Percentiles rank a stretch among this genome's conserved stretches.
These are phyloP conservation scores for Melastoma malabathricum DNA, from an alignment of 345 rosid genomes.

Conservation along the genomic window DNA sequence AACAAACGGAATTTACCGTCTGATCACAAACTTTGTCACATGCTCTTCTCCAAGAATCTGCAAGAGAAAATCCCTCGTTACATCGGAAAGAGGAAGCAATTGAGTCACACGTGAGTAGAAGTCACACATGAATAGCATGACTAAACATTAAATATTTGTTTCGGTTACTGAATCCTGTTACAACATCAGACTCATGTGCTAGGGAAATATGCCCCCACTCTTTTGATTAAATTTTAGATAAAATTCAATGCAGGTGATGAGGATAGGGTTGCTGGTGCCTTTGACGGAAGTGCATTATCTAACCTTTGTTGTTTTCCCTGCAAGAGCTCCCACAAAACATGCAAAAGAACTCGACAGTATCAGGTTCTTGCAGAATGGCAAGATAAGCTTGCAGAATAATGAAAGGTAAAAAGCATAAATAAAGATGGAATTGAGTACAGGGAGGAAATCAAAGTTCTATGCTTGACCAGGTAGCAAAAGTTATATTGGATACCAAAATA, in stretches of 20 bases:
- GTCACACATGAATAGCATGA: background rate
- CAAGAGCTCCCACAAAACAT: constrained; percentile 13
- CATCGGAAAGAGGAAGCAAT: constrained; percentile 8
- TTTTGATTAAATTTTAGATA: too few species aligned
- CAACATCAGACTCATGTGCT: too few species aligned
- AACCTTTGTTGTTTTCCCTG: constrained; percentile 59
- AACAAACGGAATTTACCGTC: constrained; percentile 21
- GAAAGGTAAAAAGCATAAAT: constrained; percentile 1
- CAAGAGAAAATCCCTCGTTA: constrained; percentile 38
- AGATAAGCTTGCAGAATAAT: constrained; percentile 10
- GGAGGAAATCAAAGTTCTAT: too few species aligned
- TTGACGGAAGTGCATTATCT: constrained; percentile 2
- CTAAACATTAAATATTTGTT: background rate
- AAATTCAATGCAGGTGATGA: too few species aligned
- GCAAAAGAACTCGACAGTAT: constrained; percentile 10
- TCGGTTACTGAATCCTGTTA: too few species aligned
- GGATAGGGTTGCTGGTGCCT: too few species aligned
- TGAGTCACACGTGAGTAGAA: background rate
- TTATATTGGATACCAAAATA: too few species aligned
- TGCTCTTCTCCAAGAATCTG: constrained; percentile 41
- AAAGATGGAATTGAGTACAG: too few species aligned
- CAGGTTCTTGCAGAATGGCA: constrained; percentile 8
- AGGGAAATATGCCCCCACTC: too few species aligned
- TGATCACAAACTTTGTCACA: constrained; percentile 45
- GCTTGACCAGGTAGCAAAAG: too few species aligned